phyloP scores from a whole-genome alignment of 1,284 basidiomycete genomes.

The Trametes hirsuta region DNA sequence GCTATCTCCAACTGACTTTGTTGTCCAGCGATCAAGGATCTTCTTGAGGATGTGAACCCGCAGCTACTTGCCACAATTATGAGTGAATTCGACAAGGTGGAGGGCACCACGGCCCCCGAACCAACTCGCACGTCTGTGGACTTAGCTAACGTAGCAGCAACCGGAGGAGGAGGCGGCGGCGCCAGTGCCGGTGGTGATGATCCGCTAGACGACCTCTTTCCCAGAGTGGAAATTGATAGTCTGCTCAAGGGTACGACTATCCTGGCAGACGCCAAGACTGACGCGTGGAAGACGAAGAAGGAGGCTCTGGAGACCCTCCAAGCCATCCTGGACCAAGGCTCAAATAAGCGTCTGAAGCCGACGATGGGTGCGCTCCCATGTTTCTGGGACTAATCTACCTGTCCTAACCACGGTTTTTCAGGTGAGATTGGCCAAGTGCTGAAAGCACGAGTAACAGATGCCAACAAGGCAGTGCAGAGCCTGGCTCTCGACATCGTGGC shows the following conservation, averaged over 20 bases:
- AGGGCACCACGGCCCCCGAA: slow-evolving; percentile 78
- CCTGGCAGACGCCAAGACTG: slow-evolving; percentile 82
- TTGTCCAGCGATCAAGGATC: slow-evolving; percentile 80
- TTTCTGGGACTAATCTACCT: slow-evolving; percentile 3
- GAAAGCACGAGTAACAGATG: slow-evolving; percentile 89
- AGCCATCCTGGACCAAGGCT: slow-evolving; percentile 84
- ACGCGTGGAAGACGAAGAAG: slow-evolving; percentile 98
- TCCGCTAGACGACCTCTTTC: slow-evolving; percentile 92
- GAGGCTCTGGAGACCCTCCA: slow-evolving; percentile 91
- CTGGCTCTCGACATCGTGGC: slow-evolving; percentile 90
- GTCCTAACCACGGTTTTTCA: slow-evolving; percentile 33
- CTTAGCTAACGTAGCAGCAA: slow-evolving; percentile 53
- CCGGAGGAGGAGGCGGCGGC: slow-evolving; percentile 41
- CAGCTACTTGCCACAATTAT: slow-evolving; percentile 92
- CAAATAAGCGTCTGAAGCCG: slow-evolving; percentile 91
- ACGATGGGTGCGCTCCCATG: slow-evolving; percentile 70
- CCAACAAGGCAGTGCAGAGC: slow-evolving; percentile 92
- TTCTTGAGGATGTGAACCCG: slow-evolving; percentile 94
- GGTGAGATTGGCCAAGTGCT: slow-evolving; percentile 91
- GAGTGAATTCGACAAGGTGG: slow-evolving; percentile 93
- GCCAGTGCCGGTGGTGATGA: slow-evolving; percentile 51
- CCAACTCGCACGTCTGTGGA: slow-evolving; percentile 82
- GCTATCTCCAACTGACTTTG: slow-evolving; percentile 8
- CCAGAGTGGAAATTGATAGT: slow-evolving; percentile 91
- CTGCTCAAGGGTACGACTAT: slow-evolving; percentile 87